Evolutionary conservation across 768 basidiomycete genomes (phyloP).

Genomic region (Lanmaoa pseudosensibilis): DNA sequence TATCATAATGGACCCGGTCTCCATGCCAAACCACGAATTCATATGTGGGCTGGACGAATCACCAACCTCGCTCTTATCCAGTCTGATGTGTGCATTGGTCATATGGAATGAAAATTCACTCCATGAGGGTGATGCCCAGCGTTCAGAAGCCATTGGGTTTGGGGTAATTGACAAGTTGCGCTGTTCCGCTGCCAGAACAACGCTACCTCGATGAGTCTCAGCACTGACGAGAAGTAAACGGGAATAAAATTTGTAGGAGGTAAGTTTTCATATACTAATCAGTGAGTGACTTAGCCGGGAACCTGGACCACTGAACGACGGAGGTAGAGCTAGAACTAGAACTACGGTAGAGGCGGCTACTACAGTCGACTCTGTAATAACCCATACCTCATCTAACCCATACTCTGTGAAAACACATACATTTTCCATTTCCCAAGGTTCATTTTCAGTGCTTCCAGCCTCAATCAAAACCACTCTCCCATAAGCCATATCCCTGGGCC

Average conservation of each 20-base stretch:
- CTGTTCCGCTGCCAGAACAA: background rate
- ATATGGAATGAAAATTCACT: background rate
- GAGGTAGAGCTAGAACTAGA: no score
- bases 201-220: background rate
- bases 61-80: background rate
- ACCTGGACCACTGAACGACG: no score
- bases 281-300: no score
- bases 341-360: no score
- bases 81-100: background rate
- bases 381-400: no score
- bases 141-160: background rate
- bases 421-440: no score
- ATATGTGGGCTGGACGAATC: background rate
- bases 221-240: background rate
- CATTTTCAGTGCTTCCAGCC: no score
- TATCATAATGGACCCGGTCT: background rate
- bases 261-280: no score
- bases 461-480: no score
- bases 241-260: background rate
- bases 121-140: background rate
- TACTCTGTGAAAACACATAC: no score
- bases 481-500: no score
- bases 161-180: background rate
- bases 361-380: no score
- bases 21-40: slow-evolving; percentile 1